phyloP scores from a whole-genome alignment of 257 asterid genomes.

The Gynochthodes officinalis region DNA sequence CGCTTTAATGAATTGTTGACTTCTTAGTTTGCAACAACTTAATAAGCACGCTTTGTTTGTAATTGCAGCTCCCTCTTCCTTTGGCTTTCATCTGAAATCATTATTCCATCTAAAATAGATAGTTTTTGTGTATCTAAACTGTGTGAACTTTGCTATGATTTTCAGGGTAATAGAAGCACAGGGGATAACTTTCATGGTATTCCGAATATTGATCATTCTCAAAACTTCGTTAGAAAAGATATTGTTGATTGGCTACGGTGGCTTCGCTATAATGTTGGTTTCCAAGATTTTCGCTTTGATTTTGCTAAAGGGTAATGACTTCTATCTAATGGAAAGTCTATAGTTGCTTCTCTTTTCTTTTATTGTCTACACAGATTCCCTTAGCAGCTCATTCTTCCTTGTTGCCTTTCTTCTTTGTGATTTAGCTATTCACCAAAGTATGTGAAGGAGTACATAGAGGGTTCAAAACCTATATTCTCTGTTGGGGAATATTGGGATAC shows the following conservation, averaged over 20 bases:
- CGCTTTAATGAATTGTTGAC: not conserved
- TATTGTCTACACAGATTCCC: not conserved
- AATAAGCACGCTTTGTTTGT: not conserved
- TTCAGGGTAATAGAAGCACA: constrained; percentile 81
- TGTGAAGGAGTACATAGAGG: constrained; percentile 80
- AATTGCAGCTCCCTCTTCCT: not conserved
- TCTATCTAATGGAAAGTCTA: no score
- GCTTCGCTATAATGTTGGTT: constrained; percentile 67
- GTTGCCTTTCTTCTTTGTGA: constrained; percentile 12
- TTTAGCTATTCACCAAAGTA: constrained; percentile 74
- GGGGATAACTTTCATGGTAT: constrained; percentile 89
- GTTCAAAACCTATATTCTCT: constrained; percentile 69
- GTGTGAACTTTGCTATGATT: constrained; percentile 16
- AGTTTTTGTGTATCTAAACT: not conserved
- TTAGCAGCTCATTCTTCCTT: constrained; percentile 1
- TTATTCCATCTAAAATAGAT: not conserved
- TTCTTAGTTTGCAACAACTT: not conserved
- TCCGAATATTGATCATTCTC: constrained; percentile 91
- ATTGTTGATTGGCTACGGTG: constrained; percentile 71
- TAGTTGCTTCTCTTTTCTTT: not conserved
- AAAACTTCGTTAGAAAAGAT: constrained; percentile 79
- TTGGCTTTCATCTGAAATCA: no score
- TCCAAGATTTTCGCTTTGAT: constrained; percentile 97
- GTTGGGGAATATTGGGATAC: constrained; percentile 97
- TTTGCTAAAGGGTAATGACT: constrained; percentile 76